Evolutionary conservation across 441 rosid genomes (phyloP), one percentile per base, ranked within the genome.

Genomic region (Pelargonium citronellum): DNA sequence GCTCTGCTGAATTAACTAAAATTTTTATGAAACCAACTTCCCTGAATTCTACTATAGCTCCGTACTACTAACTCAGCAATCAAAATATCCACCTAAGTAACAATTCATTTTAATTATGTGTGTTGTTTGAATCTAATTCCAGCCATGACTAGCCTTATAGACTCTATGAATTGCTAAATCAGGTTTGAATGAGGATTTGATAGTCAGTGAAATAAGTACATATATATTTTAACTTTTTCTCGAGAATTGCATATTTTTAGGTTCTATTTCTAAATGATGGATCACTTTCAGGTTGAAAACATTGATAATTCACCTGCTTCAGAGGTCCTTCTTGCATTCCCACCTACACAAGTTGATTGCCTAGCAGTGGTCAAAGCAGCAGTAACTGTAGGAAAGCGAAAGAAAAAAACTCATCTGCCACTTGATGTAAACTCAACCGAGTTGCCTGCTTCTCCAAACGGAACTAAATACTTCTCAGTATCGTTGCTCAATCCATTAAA

Each of bases 311-410:
- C 77, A 15, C 71, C 90, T 77, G 92, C 81, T 73, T 82, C 89
- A 67, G 90, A 89, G 65, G 64, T 92, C 71, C 82, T 95, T 80
- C 96, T 95, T 72, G 86, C 98, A 34, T 92, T 92, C 71, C 82
- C 98, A 76, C 90, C 95, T 27, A 72, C 90, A 2, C 86, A 88
- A 72, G 85, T 69, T 63, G 87, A 91, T 71, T 85, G 84, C 73
- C 74, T 95, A 24, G 91, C 99, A 16, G 72, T 83, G 67, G 80
- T 92, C 16, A 88, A 91, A 84, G 98, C 97, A 62, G 76, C 88
- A 78, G 88, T 84, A 62, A 75, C 86, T 49, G 71, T 71, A 5
- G 98, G 95, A 62, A 95, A 91, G 81, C 78, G 85, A 84, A 87
- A 87, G 82, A 92, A 86, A 88, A 86, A 81, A 80, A 72, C 86